phyloP scores from a whole-genome alignment of 2,329 filamentous ascomycete species.

The Leptographium lundbergii region DNA sequence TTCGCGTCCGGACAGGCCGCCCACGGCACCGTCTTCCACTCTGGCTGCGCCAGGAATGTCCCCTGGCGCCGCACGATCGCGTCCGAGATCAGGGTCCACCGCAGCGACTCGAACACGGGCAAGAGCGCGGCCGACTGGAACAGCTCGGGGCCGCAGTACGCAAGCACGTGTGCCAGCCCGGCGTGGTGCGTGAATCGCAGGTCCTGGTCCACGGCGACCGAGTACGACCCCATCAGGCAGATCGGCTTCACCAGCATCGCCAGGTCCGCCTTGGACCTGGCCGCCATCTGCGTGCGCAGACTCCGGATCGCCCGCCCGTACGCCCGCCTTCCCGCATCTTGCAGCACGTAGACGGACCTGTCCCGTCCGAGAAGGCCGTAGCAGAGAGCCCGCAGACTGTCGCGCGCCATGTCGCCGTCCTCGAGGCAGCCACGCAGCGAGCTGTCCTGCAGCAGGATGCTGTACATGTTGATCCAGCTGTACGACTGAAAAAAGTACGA shows the following conservation, averaged over 20 bases:
- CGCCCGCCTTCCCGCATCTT: constrained; percentile 6
- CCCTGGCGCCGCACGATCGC: constrained; percentile 13
- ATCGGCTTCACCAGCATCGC: constrained; percentile 13
- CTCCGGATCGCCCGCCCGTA: constrained; percentile 8
- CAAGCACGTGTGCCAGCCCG: constrained; percentile 15
- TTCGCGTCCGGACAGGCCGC: constrained; percentile 9
- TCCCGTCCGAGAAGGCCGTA: constrained; percentile 13
- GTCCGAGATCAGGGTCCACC: constrained; percentile 15
- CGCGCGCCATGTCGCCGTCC: constrained; percentile 11
- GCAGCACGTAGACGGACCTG: constrained; percentile 7
- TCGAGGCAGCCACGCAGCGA: constrained; percentile 11
- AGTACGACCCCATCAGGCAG: constrained; percentile 11
- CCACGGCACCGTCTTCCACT: constrained; percentile 16
- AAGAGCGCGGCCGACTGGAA: constrained; percentile 15
- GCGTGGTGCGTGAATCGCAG: constrained; percentile 16
- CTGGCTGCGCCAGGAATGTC: constrained; percentile 12
- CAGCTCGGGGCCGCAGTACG: constrained; percentile 14
- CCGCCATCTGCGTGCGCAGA: constrained; percentile 6
- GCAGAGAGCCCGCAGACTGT: constrained; percentile 13
- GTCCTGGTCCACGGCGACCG: constrained; percentile 15
- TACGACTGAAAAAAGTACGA: constrained; percentile 18
- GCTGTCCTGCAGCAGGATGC: constrained; percentile 15
- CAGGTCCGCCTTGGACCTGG: constrained; percentile 6
- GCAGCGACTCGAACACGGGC: constrained; percentile 15
- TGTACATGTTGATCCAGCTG: constrained; percentile 19